Base-by-base conservation (phyloP, 495 filamentous ascomycete genomes). In the Bathelium albidoporum region DNA sequence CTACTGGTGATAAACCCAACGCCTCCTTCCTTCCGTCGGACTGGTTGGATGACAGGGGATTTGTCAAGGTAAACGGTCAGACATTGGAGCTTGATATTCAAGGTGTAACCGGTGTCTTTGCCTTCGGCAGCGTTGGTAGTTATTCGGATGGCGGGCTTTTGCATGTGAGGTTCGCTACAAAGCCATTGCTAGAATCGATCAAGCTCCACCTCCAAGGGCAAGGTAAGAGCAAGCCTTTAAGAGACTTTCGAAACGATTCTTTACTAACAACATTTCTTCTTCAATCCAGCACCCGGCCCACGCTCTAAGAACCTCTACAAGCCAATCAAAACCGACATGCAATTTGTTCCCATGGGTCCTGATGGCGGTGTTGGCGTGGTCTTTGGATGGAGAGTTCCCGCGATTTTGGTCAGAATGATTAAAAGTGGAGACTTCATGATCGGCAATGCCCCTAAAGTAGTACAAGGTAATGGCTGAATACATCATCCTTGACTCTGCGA, bases 351-450 rank as follows among this genome's bases (percentile, higher is more conserved):
- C 0, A 77, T 85, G 63, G 85, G 83, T 0, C 68, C 65, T 39
- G 75, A 69, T 36, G 77, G 75, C 53, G 83, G 82, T 14, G 81
- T 87, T 44, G 85, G 83, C 1, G 79, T 80, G 1, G 76, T 77
- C 2, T 78, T 79, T 70, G 83, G 83, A 0, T 83, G 66, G 59
- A 64, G 67, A 44, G 2, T 86, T 59, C 84, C 84, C 0, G 79
- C 82, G 32, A 79, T 78, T 29, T 59, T 82, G 44, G 79, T 87
- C 5, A 83, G 80, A 78, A 64, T 80, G 70, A 75, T 85, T 62
- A 87, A 87, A 71, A 84, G 84, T 28, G 71, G 82, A 63, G 82
- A 87, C 68, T 87, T 86, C 65, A 81, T 82, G 76, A 41, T 81
- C 26, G 34, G 34, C 5, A 39, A 39, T 14, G 34, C 34, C 14